Evolutionary conservation across 2,329 filamentous ascomycete species (phyloP).

Genomic region (Trichoderma arundinaceum): DNA sequence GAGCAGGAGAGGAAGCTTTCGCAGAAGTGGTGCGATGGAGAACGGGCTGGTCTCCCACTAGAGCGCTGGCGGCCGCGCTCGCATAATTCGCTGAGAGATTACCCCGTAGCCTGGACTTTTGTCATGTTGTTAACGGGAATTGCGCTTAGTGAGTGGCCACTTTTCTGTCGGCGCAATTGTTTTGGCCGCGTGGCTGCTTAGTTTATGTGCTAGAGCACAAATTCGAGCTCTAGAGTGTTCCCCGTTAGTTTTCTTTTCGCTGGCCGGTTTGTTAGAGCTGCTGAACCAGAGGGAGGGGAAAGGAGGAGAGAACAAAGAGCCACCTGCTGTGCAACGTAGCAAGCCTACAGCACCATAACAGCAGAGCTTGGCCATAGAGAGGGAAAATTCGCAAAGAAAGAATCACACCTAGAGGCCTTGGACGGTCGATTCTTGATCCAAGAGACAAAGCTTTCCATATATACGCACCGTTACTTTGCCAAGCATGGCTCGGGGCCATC

Average conservation of each 20-base stretch:
- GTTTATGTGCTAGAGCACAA: neutral
- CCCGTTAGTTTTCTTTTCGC: neutral
- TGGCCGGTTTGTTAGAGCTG: neutral
- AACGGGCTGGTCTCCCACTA: conserved; percentile 12
- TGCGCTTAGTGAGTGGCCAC: neutral
- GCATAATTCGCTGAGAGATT: neutral
- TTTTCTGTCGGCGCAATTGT: conserved; percentile 7
- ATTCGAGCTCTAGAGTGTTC: neutral
- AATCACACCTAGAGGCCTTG: neutral
- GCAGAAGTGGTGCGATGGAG: conserved; percentile 9
- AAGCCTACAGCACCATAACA: too few species aligned
- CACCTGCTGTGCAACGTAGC: too few species aligned
- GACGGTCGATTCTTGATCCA: neutral
- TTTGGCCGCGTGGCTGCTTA: conserved; percentile 22
- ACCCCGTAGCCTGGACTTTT: neutral
- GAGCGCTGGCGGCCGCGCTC: conserved; percentile 8
- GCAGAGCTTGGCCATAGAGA: neutral
- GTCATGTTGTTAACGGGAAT: neutral
- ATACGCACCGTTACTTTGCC: conserved; percentile 13
- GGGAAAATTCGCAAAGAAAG: neutral
- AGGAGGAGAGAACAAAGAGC: neutral
- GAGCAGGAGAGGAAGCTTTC: neutral
- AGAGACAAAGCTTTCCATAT: neutral
- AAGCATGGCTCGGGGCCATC: conserved; percentile 30
- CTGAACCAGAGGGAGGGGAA: neutral